A percentile compares a stretch with the other conserved stretches of the same genome.
Conservation (phyloP, 2,329 filamentous ascomycete species). For the Colletotrichum tofieldiae region DNA sequence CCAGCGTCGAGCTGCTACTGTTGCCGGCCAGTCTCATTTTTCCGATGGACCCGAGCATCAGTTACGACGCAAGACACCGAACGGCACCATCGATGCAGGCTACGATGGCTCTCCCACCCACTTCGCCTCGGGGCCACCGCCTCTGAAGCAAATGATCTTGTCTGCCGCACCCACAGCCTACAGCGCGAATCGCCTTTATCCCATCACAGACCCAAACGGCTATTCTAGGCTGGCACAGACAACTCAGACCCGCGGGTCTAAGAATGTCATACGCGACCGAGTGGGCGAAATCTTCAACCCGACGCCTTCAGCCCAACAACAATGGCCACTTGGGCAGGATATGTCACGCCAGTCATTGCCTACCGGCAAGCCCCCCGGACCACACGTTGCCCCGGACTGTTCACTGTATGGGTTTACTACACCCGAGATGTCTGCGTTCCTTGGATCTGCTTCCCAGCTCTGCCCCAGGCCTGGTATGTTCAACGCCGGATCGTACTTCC, state of each 20-base stretch:
- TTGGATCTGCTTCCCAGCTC: conserved; percentile 17
- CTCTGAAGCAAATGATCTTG: conserved; percentile 87
- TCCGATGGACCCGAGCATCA: conserved; percentile 76
- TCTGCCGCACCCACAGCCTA: conserved; percentile 62
- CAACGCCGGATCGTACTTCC: conserved; percentile 8
- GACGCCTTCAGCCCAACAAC: conserved; percentile 17
- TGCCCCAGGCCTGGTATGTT: conserved; percentile 7
- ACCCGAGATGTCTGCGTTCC: conserved; percentile 4
- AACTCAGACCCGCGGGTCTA: conserved; percentile 9
- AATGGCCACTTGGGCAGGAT: conserved; percentile 24
- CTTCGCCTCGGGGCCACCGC: conserved; percentile 80
- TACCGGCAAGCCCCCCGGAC: neutral
- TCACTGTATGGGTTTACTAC: conserved; percentile 21
- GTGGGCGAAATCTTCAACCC: conserved; percentile 1
- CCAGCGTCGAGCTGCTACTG: conserved; percentile 44
- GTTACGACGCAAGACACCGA: conserved; percentile 91
- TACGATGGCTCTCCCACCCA: conserved; percentile 89
- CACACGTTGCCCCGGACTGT: neutral
- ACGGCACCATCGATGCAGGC: conserved; percentile 90
- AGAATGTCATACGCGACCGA: conserved; percentile 5
- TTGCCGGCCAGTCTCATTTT: conserved; percentile 28
- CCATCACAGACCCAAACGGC: conserved; percentile 2
- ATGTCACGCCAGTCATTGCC: conserved; percentile 11
- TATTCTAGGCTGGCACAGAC: neutral
- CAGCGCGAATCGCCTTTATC: conserved; percentile 44